phyloP scores from a whole-genome alignment of 2,329 filamentous ascomycete species.

The Beauveria scarabaeidicola region DNA sequence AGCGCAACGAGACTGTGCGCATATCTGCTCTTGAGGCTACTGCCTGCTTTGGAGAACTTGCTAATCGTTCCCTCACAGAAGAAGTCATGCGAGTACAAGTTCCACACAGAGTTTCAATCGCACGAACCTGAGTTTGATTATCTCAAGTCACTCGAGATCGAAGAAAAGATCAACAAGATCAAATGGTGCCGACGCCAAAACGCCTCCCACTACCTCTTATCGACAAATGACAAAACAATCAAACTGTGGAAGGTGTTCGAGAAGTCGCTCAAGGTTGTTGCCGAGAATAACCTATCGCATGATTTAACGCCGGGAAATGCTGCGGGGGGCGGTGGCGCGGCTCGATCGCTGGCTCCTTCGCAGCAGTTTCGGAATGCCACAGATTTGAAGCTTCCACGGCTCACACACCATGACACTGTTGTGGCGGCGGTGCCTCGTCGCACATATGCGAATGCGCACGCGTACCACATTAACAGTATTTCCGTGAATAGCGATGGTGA shows the following conservation, averaged over 20 bases:
- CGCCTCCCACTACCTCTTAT: slow-evolving; percentile 94
- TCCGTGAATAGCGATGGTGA: slow-evolving; percentile 99
- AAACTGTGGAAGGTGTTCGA: slow-evolving; percentile 99
- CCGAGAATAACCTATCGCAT: slow-evolving; percentile 95
- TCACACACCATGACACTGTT: slow-evolving; percentile 97
- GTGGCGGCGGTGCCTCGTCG: slow-evolving; percentile 92
- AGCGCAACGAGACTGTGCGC: slow-evolving; percentile 89
- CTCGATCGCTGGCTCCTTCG: slow-evolving; percentile 58
- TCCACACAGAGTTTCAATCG: slow-evolving; percentile 99
- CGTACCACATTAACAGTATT: slow-evolving; percentile 99
- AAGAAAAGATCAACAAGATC: slow-evolving; percentile 99
- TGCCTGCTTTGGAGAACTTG: neutral
- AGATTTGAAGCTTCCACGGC: slow-evolving; percentile 84
- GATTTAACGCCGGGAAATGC: slow-evolving; percentile 74
- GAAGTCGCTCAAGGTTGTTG: slow-evolving; percentile 97
- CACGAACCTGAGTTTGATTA: slow-evolving; percentile 99
- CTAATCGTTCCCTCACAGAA: slow-evolving; percentile 55
- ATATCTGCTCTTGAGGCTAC: slow-evolving; percentile 1
- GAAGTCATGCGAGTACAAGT: slow-evolving; percentile 99
- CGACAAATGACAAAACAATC: slow-evolving; percentile 99
- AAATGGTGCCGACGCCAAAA: slow-evolving; percentile 99
- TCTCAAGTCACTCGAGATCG: slow-evolving; percentile 96
- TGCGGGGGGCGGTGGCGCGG: slow-evolving; percentile 67
- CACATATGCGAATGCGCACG: slow-evolving; percentile 96
- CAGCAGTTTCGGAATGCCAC: slow-evolving; percentile 69